phyloP scores from a whole-genome alignment of 805 yeast genomes.

The Sugiyamaella valdiviana region DNA sequence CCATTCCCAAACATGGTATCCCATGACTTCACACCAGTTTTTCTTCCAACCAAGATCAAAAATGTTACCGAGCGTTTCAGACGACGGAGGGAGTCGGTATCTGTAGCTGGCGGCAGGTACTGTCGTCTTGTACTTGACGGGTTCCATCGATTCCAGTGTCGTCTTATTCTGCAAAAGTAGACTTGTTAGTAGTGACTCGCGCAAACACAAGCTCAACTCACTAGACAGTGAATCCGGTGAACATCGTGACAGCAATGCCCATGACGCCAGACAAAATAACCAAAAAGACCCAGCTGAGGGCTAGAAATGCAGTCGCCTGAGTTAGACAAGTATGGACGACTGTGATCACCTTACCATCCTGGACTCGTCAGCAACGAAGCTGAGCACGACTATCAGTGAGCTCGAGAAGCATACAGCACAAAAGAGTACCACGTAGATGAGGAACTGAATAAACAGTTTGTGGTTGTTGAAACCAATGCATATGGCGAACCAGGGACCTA shows the following conservation, averaged over 20 bases:
- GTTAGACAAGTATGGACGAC: neutral
- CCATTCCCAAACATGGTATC: conserved; percentile 61
- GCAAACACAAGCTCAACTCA: conserved; percentile 3
- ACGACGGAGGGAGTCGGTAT: conserved; percentile 39
- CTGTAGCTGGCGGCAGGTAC: conserved; percentile 31
- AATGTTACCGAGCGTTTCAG: conserved; percentile 52
- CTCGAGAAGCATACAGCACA: conserved; percentile 38
- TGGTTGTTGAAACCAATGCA: conserved; percentile 83
- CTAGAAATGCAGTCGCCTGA: conserved; percentile 35
- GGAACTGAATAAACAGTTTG: conserved; percentile 70
- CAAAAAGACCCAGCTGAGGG: conserved; percentile 55
- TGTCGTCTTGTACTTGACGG: conserved; percentile 31
- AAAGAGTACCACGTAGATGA: conserved; percentile 48
- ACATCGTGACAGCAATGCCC: conserved; percentile 49
- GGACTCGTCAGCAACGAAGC: conserved; percentile 24
- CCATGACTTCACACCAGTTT: conserved; percentile 75
- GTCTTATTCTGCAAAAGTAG: conserved; percentile 62
- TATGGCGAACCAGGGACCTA: conserved; percentile 79
- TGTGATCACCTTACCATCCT: neutral
- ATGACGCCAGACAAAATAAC: conserved; percentile 50
- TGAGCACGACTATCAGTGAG: conserved; percentile 26
- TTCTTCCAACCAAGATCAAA: conserved; percentile 61
- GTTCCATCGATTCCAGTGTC: conserved; percentile 64
- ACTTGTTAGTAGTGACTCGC: conserved; percentile 4
- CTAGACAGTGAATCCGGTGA: conserved; percentile 44